These are phyloP conservation scores for Santalum album DNA, from an alignment of 164 flowering plant species.

Conservation along the genomic window DNA sequence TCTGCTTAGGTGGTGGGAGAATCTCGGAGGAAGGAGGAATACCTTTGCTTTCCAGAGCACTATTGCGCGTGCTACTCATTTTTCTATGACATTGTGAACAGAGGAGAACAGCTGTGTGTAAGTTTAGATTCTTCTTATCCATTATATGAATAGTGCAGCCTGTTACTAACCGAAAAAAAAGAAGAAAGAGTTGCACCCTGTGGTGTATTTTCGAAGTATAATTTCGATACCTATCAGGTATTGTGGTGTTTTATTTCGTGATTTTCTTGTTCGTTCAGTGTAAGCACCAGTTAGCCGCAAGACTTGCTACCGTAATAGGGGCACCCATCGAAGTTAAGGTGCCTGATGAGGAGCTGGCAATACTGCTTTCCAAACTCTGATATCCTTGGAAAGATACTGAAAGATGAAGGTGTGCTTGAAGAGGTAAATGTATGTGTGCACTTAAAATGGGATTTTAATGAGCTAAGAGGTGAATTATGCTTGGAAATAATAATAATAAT, in stretches of 20 bases:
- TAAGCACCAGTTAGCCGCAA: constrained; percentile 96
- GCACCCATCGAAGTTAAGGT: constrained; percentile 65
- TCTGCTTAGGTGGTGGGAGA: constrained; percentile 70
- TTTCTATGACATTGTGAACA: constrained; percentile 75
- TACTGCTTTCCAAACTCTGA: constrained; percentile 60
- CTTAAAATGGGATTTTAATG: too few relatives aligned
- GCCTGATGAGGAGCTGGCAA: constrained; percentile 76
- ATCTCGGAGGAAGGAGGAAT: constrained; percentile 79
- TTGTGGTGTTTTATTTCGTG: not conserved
- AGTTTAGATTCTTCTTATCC: constrained; percentile 14
- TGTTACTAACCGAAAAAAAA: too few relatives aligned
- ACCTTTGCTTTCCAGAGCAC: constrained; percentile 69
- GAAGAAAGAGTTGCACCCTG: too few relatives aligned
- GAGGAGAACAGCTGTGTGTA: constrained; percentile 89
- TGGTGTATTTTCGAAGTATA: not conserved
- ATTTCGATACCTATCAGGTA: not conserved
- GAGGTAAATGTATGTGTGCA: too few relatives aligned
- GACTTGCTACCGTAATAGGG: constrained; percentile 64
- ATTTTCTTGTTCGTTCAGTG: constrained; percentile 37
- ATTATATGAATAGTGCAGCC: not conserved
- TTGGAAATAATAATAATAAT: too few relatives aligned
- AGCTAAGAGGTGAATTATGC: too few relatives aligned
- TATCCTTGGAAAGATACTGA: not conserved
- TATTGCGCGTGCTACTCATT: constrained; percentile 87
- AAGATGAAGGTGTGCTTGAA: too few relatives aligned